Evolutionary conservation across 1,139 yeast genomes (phyloP), one percentile per base, ranked within the genome.

Genomic region (Petasospora fabianii): DNA sequence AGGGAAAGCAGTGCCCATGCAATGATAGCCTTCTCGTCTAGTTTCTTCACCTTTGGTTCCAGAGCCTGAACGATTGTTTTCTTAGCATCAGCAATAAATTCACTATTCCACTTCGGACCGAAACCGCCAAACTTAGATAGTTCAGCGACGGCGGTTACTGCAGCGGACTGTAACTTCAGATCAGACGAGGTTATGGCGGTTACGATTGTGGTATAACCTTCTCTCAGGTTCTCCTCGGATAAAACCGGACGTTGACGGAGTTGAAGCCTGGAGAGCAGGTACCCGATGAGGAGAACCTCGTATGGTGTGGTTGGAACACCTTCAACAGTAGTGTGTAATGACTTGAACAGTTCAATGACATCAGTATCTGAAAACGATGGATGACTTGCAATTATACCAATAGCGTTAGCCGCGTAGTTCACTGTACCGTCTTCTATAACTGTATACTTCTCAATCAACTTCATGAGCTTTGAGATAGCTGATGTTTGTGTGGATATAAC

Each of bases 91-190:
- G 48, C 40, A 13, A 59, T 32, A 9, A 41, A 36, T 8, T 46
- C 46, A 12, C 39, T 16, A 44, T 41, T 11, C 6, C 61, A 14
- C 12, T 35, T 14, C 14, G 70, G 67, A 0, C 73, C 73, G 26
- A 82, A 56, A 1, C 71, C 72, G 2, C 90, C 92, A 62, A 67
- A 83, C 26, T 77, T 68, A 0, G 82, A 63, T 14, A 85, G 51
- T 51, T 84, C 84, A 6, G 75, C 64, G 5, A 83, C 42, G 6
- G 77, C 62, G 15, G 69, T 75, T 4, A 77, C 53, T 0, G 75
- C 67, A 1, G 63, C 53, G 46, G 59, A 54, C 59, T 41, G 50
- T 3, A 47, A 16, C 17, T 42, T 44, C 3, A 42, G 39, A 43
- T 38, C 43, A 8, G 30, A 30, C 0, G 53, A 47, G 4, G 39